Evolutionary conservation across 257 asterid species (phyloP), one percentile per base, ranked within the genome.

Genomic region (Gentiana macrophylla): DNA sequence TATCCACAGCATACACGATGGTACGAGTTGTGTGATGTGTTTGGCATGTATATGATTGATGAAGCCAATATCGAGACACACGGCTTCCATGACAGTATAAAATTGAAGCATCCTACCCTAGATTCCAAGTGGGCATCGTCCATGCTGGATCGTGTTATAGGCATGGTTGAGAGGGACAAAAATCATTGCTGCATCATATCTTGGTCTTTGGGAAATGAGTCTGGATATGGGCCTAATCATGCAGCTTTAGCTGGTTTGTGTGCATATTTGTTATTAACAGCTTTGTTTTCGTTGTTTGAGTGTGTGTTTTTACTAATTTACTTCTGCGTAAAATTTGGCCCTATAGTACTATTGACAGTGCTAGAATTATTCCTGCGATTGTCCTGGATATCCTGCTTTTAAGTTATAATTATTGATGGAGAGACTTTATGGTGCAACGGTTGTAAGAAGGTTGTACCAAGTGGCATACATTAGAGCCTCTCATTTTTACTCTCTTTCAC

Each of bases 21-120:
- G 98, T 92, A 92, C 32, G 97, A 87, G 84, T 75, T 92, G 56
- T 92, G 98, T 54, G 97, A 92, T 79, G 82, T 88, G 57, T 92
- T 92, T 75, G 98, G 98, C 75, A 74, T 92, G 93, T 92, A 92
- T 90, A 83, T 92, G 95, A 85, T 92, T 12, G 97, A 92, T 56
- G 98, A 92, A 78, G 98, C 98, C 75, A 92, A 92, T 72, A 92
- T 88, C 34, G 98, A 92, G 78, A 92, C 97, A 32, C 98, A 92
- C 46, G 98, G 97, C 57, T 92, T 87, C 75, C 85, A 79, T 70
- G 89, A 79, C 65, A 79, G 75, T 61, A 71, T 78, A 61, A 67
- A 73, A 61, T 56, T 81, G 51, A 85, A 76, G 77, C 95, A 88
- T 77, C 98, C 97, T 59, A 76, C 97, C 35, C 73, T 56, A 47